Evolutionary conservation across 1,284 basidiomycete genomes (phyloP).

Genomic region (Austroboletus novae-zelandiae): DNA sequence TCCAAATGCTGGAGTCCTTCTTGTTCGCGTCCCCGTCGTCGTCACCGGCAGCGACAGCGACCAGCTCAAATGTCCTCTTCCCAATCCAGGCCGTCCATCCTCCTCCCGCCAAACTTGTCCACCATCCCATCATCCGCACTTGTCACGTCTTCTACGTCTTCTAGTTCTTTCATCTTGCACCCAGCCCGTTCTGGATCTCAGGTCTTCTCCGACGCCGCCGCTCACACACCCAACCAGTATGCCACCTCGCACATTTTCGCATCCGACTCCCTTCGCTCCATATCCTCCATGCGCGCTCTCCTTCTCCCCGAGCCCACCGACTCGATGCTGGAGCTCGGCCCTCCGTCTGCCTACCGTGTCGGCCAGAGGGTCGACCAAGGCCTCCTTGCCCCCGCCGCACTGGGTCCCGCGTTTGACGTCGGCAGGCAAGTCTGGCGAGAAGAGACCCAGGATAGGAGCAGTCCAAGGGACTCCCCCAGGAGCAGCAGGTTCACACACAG

Average conservation of each 20-base stretch:
- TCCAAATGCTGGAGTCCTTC: conserved; percentile 22
- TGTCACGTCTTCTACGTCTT: conserved; percentile 25
- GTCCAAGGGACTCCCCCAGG: conserved; percentile 18
- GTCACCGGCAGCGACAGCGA: conserved; percentile 2
- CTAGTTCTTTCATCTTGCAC: conserved; percentile 26
- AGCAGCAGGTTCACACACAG: conserved; percentile 6
- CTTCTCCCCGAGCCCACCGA: conserved; percentile 43
- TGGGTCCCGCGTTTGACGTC: conserved; percentile 10
- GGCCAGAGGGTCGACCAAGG: conserved; percentile 38
- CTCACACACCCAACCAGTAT: conserved; percentile 5
- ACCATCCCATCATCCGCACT: conserved; percentile 28
- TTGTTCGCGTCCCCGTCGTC: conserved; percentile 14
- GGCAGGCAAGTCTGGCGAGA: conserved; percentile 27
- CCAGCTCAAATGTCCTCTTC: conserved; percentile 1
- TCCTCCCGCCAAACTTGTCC: conserved; percentile 22
- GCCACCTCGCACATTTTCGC: conserved; percentile 3
- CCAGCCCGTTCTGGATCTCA: conserved; percentile 13
- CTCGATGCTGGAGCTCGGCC: conserved; percentile 42
- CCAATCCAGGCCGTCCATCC: conserved; percentile 13
- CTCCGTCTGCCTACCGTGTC: conserved; percentile 37
- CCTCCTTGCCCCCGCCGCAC: conserved; percentile 13
- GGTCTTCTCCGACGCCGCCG: conserved; percentile 21
- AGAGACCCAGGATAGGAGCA: background rate
- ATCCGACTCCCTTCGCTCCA: conserved; percentile 36
- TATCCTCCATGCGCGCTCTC: conserved; percentile 42